Conservation (phyloP, 228 moss, liverwort and hornwort species). For the Sphagnum magellanicum region DNA sequence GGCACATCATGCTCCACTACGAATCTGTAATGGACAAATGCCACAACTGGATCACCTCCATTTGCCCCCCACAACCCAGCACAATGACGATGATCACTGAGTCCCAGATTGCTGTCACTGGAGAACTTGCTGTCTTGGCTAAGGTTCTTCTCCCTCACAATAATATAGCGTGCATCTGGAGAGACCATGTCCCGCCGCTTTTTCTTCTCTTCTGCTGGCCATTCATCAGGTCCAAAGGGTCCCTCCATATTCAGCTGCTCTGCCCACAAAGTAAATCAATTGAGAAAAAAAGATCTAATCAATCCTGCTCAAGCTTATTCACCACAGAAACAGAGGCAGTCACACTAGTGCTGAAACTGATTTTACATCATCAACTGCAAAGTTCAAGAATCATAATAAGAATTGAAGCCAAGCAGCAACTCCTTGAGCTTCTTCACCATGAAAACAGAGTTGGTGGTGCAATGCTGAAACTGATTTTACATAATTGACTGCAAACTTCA, state of each 20-base stretch:
- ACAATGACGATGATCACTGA: not conserved
- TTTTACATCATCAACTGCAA: too few relatives aligned
- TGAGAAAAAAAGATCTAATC: too few relatives aligned
- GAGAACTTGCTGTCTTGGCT: slow-evolving; percentile 23
- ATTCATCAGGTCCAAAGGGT: slow-evolving; percentile 70
- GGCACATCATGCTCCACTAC: slow-evolving; percentile 88
- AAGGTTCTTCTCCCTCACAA: slow-evolving; percentile 47
- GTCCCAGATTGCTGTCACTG: slow-evolving; percentile 17
- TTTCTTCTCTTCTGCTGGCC: slow-evolving; percentile 78
- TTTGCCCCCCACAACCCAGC: slow-evolving; percentile 57
- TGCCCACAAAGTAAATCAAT: slow-evolving; percentile 2
- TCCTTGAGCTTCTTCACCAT: too few relatives aligned
- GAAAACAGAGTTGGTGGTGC: too few relatives aligned
- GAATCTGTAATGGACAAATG: slow-evolving; percentile 87
- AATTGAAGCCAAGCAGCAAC: too few relatives aligned
- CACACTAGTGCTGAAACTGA: too few relatives aligned
- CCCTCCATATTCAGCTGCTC: slow-evolving; percentile 87
- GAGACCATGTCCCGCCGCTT: slow-evolving; percentile 95
- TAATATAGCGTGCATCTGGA: slow-evolving; percentile 82
- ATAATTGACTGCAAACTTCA: not conserved
- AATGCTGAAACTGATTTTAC: too few relatives aligned
- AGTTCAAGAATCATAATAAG: too few relatives aligned
- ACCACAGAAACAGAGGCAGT: too few relatives aligned
- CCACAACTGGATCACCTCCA: slow-evolving; percentile 70
- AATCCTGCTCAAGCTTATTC: too few relatives aligned